Conservation (phyloP, 768 basidiomycete genomes). For the Amanita rimosa region DNA sequence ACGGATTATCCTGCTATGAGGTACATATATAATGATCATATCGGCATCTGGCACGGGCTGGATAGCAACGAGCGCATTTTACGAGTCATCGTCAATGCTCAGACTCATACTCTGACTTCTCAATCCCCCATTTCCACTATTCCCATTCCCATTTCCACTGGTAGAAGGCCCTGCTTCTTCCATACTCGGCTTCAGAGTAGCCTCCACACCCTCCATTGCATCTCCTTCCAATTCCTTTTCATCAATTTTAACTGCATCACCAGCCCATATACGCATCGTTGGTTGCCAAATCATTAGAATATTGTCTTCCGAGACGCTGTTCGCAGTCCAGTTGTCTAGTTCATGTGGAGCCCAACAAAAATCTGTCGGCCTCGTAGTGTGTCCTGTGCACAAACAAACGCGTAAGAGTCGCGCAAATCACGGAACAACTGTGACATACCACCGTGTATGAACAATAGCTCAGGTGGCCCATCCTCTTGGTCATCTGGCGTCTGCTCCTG, state of each 20-base stretch:
- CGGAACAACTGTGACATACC: conserved; percentile 35
- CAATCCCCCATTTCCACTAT: conserved; percentile 22
- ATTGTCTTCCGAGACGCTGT: conserved; percentile 93
- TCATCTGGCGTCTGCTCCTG: conserved; percentile 97
- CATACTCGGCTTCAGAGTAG: conserved; percentile 14
- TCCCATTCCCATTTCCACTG: conserved; percentile 18
- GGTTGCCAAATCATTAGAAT: conserved; percentile 97
- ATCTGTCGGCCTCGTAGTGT: conserved; percentile 85
- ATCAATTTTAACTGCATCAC: conserved; percentile 76
- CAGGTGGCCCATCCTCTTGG: conserved; percentile 96
- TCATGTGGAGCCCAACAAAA: conserved; percentile 90
- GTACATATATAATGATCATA: neutral
- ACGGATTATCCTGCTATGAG: conserved; percentile 6
- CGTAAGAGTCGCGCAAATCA: neutral
- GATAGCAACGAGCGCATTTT: neutral
- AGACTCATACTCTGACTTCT: conserved; percentile 54
- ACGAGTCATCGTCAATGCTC: conserved; percentile 30
- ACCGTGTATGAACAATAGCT: conserved; percentile 92
- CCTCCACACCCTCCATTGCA: conserved; percentile 67
- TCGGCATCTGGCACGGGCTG: neutral
- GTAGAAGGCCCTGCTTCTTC: conserved; percentile 6
- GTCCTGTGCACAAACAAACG: conserved; percentile 42
- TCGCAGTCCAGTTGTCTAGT: conserved; percentile 74
- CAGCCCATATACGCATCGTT: conserved; percentile 88
- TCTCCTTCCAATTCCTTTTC: conserved; percentile 79